Evolutionary conservation across 306 rosid genomes (phyloP).

Genomic region (Vigna reflexopilosa): DNA sequence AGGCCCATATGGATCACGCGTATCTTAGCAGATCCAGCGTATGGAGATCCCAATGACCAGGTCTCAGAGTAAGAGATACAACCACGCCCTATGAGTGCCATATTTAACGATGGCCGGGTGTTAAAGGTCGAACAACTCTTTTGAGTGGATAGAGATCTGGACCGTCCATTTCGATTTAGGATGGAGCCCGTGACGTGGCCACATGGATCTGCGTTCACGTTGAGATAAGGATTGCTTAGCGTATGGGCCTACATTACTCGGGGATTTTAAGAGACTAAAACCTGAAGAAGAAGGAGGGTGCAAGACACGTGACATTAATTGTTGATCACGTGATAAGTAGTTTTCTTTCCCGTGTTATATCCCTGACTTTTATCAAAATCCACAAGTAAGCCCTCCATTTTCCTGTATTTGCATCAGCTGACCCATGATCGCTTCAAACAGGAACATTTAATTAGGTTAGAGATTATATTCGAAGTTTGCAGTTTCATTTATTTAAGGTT

Average conservation of each 20-base stretch:
- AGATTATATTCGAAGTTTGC: too few species aligned
- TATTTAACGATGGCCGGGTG: slow-evolving; percentile 57
- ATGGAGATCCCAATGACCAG: slow-evolving; percentile 33
- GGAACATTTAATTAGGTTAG: not conserved
- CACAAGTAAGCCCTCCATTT: slow-evolving; percentile 14
- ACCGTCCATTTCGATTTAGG: slow-evolving; percentile 36
- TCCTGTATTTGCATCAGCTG: slow-evolving; percentile 26
- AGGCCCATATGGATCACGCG: slow-evolving; percentile 68
- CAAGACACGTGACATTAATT: slow-evolving; percentile 49
- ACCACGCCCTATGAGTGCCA: not conserved
- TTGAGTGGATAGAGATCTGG: slow-evolving; percentile 26
- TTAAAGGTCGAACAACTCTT: slow-evolving; percentile 67
- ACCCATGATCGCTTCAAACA: not conserved
- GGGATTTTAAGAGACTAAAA: not conserved
- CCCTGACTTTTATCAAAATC: slow-evolving; percentile 8
- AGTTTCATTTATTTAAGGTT: too few species aligned
- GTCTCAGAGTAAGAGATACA: slow-evolving; percentile 28
- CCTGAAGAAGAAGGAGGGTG: slow-evolving; percentile 7
- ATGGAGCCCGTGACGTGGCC: slow-evolving; percentile 51
- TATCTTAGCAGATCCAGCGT: slow-evolving; percentile 46
- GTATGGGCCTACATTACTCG: slow-evolving; percentile 49
- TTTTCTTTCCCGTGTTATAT: slow-evolving; percentile 7
- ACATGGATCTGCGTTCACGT: slow-evolving; percentile 51
- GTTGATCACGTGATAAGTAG: slow-evolving; percentile 55
- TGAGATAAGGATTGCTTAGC: slow-evolving; percentile 63